Evolutionary conservation across 352 stramenopile species (phyloP).

Genomic region (Phytophthora crassamura): DNA sequence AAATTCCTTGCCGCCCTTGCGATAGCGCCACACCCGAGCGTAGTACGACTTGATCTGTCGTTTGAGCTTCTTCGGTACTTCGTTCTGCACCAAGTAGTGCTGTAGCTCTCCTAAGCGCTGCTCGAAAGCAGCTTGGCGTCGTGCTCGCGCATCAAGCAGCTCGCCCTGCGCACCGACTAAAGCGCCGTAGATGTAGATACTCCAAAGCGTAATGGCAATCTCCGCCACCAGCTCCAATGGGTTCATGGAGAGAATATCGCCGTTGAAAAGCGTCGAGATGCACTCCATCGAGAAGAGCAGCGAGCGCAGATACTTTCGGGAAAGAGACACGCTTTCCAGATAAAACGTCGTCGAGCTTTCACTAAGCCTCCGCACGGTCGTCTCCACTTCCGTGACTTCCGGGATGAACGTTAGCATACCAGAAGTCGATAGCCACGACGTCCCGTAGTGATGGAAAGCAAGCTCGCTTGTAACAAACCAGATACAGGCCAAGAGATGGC

Average conservation of each 20-base stretch:
- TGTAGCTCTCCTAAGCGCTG: slow-evolving; percentile 70
- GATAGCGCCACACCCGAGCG: slow-evolving; percentile 60
- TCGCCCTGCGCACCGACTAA: slow-evolving; percentile 70
- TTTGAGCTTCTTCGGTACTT: slow-evolving; percentile 71
- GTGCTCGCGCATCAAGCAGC: slow-evolving; percentile 53
- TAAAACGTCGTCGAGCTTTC: slow-evolving; percentile 17
- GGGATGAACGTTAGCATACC: slow-evolving; percentile 57
- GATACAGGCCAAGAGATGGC: slow-evolving; percentile 67
- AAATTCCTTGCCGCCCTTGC: slow-evolving; percentile 64
- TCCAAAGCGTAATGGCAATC: slow-evolving; percentile 61
- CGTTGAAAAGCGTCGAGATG: slow-evolving; percentile 79
- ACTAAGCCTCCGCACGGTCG: slow-evolving; percentile 26
- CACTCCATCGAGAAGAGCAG: slow-evolving; percentile 72
- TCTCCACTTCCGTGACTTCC: slow-evolving; percentile 9
- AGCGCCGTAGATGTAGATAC: slow-evolving; percentile 78
- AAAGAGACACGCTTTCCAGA: slow-evolving; percentile 39
- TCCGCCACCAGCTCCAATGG: slow-evolving; percentile 63
- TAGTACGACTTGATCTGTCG: slow-evolving; percentile 84
- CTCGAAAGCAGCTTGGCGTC: slow-evolving; percentile 62
- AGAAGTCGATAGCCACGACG: slow-evolving; percentile 69
- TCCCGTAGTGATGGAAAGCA: slow-evolving; percentile 42
- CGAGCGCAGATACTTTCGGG: slow-evolving; percentile 70
- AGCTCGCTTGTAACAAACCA: slow-evolving; percentile 65
- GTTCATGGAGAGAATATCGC: slow-evolving; percentile 77
- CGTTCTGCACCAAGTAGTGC: slow-evolving; percentile 76